Conservation (phyloP, 202 grass and related monocot genomes). For the Panicum virgatum region DNA sequence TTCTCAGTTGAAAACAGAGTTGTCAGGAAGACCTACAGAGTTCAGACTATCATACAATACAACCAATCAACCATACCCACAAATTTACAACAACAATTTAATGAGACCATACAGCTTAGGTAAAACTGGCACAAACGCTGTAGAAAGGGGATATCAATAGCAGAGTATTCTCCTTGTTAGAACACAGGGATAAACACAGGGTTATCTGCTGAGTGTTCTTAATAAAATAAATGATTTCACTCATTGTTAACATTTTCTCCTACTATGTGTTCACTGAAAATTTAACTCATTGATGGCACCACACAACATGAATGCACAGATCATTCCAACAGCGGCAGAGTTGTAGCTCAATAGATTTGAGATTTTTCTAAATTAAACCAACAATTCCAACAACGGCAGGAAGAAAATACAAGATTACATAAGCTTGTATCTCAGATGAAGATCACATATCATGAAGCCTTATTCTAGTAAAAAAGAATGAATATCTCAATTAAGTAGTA, state of each 20-base stretch:
- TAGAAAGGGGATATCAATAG: neutral
- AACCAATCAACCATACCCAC: neutral
- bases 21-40: neutral
- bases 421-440: slow-evolving; percentile 13
- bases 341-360: neutral
- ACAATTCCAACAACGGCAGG: neutral
- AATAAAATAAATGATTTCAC: neutral
- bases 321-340: neutral
- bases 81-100: neutral
- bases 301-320: neutral
- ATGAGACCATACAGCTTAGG: neutral
- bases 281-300: neutral
- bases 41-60: neutral
- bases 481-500: neutral
- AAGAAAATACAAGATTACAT: slow-evolving; percentile 22
- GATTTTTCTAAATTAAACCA: slow-evolving; percentile 2
- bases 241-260: neutral
- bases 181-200: neutral
- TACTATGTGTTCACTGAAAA: neutral
- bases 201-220: neutral
- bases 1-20: slow-evolving; percentile 11
- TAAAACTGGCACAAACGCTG: neutral
- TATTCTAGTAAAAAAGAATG: slow-evolving; percentile 20
- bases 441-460: slow-evolving; percentile 16
- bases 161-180: neutral